A percentile compares a stretch with the other conserved stretches of the same genome.
phyloP scores from a whole-genome alignment of 2,329 filamentous ascomycete genomes.

The Sporothrix protearum region DNA sequence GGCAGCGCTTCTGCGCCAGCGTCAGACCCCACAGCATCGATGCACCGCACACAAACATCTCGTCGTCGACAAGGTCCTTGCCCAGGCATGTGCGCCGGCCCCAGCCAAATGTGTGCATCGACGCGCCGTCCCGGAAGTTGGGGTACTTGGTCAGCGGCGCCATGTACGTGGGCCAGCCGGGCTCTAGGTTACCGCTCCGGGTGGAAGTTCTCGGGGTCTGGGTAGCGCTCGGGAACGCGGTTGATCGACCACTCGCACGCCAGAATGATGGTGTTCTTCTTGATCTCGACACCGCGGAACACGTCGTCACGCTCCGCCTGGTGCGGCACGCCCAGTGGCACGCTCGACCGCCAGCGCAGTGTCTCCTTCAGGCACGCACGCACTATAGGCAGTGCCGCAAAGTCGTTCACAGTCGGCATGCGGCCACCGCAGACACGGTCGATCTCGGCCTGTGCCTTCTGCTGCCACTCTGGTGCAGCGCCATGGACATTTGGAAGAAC shows the following conservation, averaged over 20 bases:
- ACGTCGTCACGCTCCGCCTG: slow-evolving; percentile 47
- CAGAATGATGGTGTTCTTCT: slow-evolving; percentile 48
- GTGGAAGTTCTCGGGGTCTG: slow-evolving; percentile 59
- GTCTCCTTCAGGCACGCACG: slow-evolving; percentile 57
- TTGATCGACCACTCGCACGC: slow-evolving; percentile 56
- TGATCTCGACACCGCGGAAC: slow-evolving; percentile 46
- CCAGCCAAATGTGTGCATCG: slow-evolving; percentile 63
- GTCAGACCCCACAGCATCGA: slow-evolving; percentile 50
- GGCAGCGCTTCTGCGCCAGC: slow-evolving; percentile 41
- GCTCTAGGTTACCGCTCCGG: slow-evolving; percentile 62
- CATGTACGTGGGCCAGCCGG: slow-evolving; percentile 62
- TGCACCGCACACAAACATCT: slow-evolving; percentile 51
- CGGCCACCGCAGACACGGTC: slow-evolving; percentile 53
- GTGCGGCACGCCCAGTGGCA: slow-evolving; percentile 51
- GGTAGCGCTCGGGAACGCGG: slow-evolving; percentile 57
- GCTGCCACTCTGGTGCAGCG: slow-evolving; percentile 51
- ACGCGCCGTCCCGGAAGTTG: slow-evolving; percentile 55
- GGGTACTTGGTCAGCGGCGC: slow-evolving; percentile 61
- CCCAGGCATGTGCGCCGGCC: slow-evolving; percentile 61
- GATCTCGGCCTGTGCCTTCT: slow-evolving; percentile 54
- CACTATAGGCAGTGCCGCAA: slow-evolving; percentile 49
- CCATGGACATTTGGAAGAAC: slow-evolving; percentile 53
- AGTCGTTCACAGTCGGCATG: slow-evolving; percentile 50
- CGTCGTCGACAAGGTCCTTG: slow-evolving; percentile 59
- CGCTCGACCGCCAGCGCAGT: slow-evolving; percentile 55